Base-by-base conservation (phyloP, 139 green algal genomes). In the Chlorella sorokiniana region DNA sequence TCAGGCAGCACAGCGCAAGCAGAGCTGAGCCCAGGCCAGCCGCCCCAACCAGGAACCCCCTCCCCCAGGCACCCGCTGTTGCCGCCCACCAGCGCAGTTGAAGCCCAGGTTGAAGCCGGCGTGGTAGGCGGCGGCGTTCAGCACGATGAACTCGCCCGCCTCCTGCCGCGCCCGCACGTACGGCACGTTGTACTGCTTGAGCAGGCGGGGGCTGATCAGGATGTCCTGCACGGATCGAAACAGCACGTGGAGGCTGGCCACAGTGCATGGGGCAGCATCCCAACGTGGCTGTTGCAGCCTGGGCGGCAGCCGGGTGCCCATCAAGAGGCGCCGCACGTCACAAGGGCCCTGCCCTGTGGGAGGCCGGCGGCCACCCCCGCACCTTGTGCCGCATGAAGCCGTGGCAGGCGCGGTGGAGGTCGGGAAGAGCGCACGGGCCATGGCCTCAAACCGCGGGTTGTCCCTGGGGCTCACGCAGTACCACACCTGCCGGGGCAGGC, bases 361-460 rank as follows among this genome's bases (percentile, higher is more conserved):
- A n/a, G n/a, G n/a, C n/a, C n/a, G n/a, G n/a, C n/a, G n/a, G n/a
- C n/a, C n/a, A n/a, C 68, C 61, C 20, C 29, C 61, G 25, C 41
- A 76, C 91, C 89, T 96, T 96, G 86, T 96, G 92, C 7, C 92
- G 81, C 74, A 96, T 83, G 83, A 96, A 96, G 67, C 92, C 86
- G n/a, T 75, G 83, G 82, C 92, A 96, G 14, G 48, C 11, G 42
- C 77, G 67, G 85, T 89, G 78, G 56, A 87, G 71, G 44, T 94
- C 87, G 7, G 90, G n/a, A 92, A 79, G 42, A 90, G 74, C 27
- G 73, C 76, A 73, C 71, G 64, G 72, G 94, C 65, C 44, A 96
- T 73, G 0, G 59, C 63, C 73, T 98, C 93, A 83, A 98, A 98
- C 78, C 89, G 89, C 22, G 42, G 41, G 62, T 85, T 78, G 86